Conservation (phyloP, 768 basidiomycete genomes). For the Psilocybe sp. region DNA sequence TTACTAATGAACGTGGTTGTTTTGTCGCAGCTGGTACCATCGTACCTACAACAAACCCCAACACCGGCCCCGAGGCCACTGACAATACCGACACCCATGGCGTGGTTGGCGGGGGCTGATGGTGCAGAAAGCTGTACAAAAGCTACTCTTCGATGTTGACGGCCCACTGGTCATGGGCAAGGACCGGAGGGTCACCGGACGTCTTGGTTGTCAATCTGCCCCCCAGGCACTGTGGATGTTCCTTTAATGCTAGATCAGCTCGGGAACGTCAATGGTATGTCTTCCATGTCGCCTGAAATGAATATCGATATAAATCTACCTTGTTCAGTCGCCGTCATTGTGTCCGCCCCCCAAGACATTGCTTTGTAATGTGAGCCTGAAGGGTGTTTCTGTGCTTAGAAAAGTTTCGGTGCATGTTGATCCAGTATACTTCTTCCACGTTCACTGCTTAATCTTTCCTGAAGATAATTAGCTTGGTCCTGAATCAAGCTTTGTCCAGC, state of each 20-base stretch:
- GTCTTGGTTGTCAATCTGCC: constrained; percentile 94
- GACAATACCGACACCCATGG: constrained; percentile 70
- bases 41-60: constrained; percentile 75
- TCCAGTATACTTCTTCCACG: no score
- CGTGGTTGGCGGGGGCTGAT: constrained; percentile 97
- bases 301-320: neutral
- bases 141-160: constrained; percentile 95
- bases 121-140: constrained; percentile 98
- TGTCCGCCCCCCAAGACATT: constrained; percentile 95
- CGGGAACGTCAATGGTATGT: constrained; percentile 17
- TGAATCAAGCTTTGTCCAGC: constrained; percentile 84
- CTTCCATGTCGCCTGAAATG: neutral
- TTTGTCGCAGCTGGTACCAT: constrained; percentile 63
- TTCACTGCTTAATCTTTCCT: no score
- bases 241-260: constrained; percentile 70
- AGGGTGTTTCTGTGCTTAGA: constrained; percentile 91
- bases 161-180: no score
- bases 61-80: constrained; percentile 20
- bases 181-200: constrained; percentile 58
- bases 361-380: constrained; percentile 88
- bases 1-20: no score
- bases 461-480: no score
- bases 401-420: no score
- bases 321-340: constrained; percentile 79
- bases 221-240: constrained; percentile 95